Base-by-base conservation (phyloP, 768 basidiomycete species). In the Lentinus tigrinus region DNA sequence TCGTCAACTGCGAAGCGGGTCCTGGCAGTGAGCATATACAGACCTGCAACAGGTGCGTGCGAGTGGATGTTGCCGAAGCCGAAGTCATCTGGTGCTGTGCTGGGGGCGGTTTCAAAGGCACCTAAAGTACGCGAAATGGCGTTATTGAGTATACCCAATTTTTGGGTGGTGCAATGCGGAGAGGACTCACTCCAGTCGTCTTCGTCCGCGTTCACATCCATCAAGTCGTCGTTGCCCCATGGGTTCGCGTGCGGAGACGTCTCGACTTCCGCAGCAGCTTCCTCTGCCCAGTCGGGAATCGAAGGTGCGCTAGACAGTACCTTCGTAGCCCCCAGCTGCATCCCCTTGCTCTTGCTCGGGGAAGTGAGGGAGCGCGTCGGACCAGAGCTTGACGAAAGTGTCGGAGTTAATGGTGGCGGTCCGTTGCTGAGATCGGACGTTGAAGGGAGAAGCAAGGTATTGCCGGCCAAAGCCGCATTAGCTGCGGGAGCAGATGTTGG, bases 151-250 rank as follows among this genome's bases (percentile, higher is more conserved):
- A 50, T 4, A 36, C 6, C 14, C 16, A 1, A 48, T n/a, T 27
- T n/a, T 4, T 4, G 2, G 34, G 14, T 42, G 23, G 26, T 53
- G 21, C n/a, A 37, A n/a, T 19, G 16, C 26, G 6, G 6, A 36
- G 19, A 57, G 13, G 3, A 79, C 88, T 69, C 69, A 91, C 95
- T 90, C 95, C 95, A 99, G 69, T 98, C 96, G 65, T 88, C 95
- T 24, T 87, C 83, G 65, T 98, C 95, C 0, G 91, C 94, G 67
- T 94, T 88, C 4, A 98, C 87, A 67, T 99, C 95, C 70, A 98
- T 96, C 56, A 98, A 71, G 71, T 98, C 91, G 8, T 82, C 87
- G 47, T 73, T 78, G 1, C 85, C 89, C 91, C 91, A 93, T 0
- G 81, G 81, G 67, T 81, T 80, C 7, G 44, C 4, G 2, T 56